Conservation (phyloP, 208 protist genomes). For the Novymonas esmeraldas region DNA sequence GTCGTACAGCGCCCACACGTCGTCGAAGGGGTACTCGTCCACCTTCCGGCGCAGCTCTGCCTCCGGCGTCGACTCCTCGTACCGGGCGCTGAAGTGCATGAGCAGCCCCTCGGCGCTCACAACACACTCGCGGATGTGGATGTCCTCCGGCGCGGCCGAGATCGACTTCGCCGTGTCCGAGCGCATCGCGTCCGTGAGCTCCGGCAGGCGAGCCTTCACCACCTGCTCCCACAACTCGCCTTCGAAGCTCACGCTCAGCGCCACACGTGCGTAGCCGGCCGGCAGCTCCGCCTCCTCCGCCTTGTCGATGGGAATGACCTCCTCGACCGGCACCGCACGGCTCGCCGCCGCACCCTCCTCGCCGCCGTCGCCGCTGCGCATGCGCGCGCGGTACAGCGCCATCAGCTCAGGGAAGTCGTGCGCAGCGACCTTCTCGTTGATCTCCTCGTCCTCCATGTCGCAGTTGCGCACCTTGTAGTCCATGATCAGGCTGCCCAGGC, state of each 20-base stretch:
- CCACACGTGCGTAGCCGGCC: slow-evolving; percentile 21
- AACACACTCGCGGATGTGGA: slow-evolving; percentile 30
- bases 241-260: slow-evolving; percentile 53
- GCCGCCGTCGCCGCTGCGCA: slow-evolving; percentile 28
- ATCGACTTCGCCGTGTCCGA: slow-evolving; percentile 38
- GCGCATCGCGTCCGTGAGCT: slow-evolving; percentile 40
- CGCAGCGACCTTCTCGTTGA: slow-evolving; percentile 29
- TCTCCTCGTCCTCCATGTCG: slow-evolving; percentile 32
- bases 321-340: not conserved
- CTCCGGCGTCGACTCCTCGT: slow-evolving; percentile 1
- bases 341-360: not conserved
- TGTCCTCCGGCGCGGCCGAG: slow-evolving; percentile 21
- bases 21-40: slow-evolving; percentile 30
- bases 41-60: slow-evolving; percentile 8
- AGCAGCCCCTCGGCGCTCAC: slow-evolving; percentile 22
- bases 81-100: slow-evolving; percentile 20
- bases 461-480: slow-evolving; percentile 43
- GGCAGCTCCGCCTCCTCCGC: slow-evolving; percentile 18
- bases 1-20: slow-evolving; percentile 37
- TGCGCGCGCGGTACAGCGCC: slow-evolving; percentile 50
- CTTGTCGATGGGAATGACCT: slow-evolving; percentile 17
- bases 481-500: slow-evolving; percentile 41
- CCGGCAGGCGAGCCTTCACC: slow-evolving; percentile 19
- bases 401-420: slow-evolving; percentile 45
- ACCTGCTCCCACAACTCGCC: slow-evolving; percentile 43